Percentiles rank a stretch among this genome's conserved stretches.
These are phyloP conservation scores for Ceriops zippeliana DNA, from an alignment of 345 rosid species.

Conservation along the genomic window DNA sequence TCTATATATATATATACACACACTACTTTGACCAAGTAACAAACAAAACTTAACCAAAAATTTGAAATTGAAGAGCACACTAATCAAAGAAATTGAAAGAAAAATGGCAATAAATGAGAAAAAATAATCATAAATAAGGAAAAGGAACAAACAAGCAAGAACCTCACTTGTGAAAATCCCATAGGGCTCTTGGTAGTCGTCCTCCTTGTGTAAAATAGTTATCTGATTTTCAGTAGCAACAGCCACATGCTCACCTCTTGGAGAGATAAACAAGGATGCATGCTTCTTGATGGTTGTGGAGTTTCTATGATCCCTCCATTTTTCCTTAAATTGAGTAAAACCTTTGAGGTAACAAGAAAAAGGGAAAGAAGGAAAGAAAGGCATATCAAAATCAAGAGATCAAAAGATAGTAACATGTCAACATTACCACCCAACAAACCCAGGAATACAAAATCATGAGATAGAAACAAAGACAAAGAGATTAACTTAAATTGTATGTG, in stretches of 20 bases:
- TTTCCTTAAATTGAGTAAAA: constrained; percentile 60
- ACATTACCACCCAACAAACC: neutral
- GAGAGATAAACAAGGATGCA: constrained; percentile 60
- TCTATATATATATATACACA: too few species aligned
- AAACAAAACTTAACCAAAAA: too few species aligned
- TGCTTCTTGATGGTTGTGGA: constrained; percentile 41
- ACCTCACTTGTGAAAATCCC: constrained; percentile 56
- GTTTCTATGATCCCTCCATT: constrained; percentile 49
- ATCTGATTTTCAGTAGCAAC: constrained; percentile 72
- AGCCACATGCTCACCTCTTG: constrained; percentile 72
- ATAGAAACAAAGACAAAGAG: neutral
- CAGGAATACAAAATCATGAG: neutral
- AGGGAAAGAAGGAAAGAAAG: neutral
- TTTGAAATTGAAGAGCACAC: too few species aligned
- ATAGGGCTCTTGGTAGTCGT: constrained; percentile 63
- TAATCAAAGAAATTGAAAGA: too few species aligned
- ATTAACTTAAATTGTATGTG: too few species aligned
- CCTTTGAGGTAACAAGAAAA: constrained; percentile 38
- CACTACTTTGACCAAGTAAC: too few species aligned
- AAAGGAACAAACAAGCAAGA: too few species aligned
- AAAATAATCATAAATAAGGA: too few species aligned
- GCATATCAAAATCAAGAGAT: neutral
- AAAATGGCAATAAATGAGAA: too few species aligned
- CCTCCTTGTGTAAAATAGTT: constrained; percentile 63
- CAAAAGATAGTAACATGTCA: neutral